Evolutionary conservation across 1,139 yeast species (phyloP), one percentile per base, ranked within the genome.

Genomic region (Lodderomyces beijingensis): DNA sequence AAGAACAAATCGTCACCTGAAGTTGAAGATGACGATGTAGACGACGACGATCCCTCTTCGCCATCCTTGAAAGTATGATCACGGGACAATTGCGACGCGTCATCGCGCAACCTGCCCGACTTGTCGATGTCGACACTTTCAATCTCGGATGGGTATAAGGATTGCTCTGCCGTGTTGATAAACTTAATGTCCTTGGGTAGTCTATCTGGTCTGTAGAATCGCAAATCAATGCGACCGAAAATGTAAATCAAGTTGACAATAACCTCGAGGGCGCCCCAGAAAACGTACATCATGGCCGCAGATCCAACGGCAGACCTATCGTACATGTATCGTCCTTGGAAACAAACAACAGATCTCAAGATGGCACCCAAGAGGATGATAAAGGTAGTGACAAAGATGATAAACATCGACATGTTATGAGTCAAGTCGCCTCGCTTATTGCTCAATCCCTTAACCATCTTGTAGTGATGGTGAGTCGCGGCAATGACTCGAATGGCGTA

Each of bases 181-280:
- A 55, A 43, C 35, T 71, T 50, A 14, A 67, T 71, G 33, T 54
- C 55, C 22, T 49, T 42, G 5, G 73, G 71, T 36, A 75, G 57
- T 38, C 58, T 55, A 47, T 81, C 91, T 16, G 91, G 91, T 54
- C 86, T 77, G 65, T 83, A 83, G 59, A 83, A 83, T 50, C 93
- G 68, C 46, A 83, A 66, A 52, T 83, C 93, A 32, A 79, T 74
- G 50, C 93, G 66, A 27, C 79, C 77, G 18, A 77, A 53, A 28
- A 83, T 54, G 53, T 77, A 79, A 28, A 78, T 37, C 5, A 76
- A 41, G 37, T 77, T 68, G 37, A 79, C 72, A 18, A 78, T 42
- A 0, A 69, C 67, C 57, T 84, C 93, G 27, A 78, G 61, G 4
- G 70, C 74, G 17, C 73, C 72, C 75, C 85, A 82, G 42, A 76